These are phyloP conservation scores for Drechslera avenae DNA, from an alignment of 2,329 filamentous ascomycete species.

Conservation along the genomic window DNA sequence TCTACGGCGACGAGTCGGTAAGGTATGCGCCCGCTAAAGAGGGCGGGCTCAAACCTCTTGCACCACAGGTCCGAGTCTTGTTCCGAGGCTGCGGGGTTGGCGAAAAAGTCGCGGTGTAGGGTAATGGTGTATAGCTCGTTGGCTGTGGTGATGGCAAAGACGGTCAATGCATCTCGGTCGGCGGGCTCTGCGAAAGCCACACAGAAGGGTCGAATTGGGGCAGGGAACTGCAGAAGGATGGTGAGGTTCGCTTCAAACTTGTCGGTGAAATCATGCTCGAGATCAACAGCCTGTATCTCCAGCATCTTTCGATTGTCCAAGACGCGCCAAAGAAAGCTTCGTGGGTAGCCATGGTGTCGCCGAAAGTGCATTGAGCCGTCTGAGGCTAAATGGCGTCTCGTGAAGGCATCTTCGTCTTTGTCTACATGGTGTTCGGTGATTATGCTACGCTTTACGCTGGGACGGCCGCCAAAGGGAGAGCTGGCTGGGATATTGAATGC, in stretches of 20 bases:
- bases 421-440: conserved; percentile 48
- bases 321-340: conserved; percentile 89
- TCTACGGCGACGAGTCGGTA: conserved; percentile 80
- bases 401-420: conserved; percentile 75
- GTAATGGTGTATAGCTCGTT: conserved; percentile 82
- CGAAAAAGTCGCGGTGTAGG: conserved; percentile 82
- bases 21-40: conserved; percentile 76
- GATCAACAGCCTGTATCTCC: conserved; percentile 81
- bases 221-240: conserved; percentile 77
- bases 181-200: conserved; percentile 81
- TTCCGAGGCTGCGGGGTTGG: conserved; percentile 70
- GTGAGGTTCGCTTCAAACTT: conserved; percentile 72
- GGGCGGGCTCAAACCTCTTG: conserved; percentile 73
- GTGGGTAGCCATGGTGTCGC: conserved; percentile 73
- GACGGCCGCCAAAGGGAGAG: conserved; percentile 40
- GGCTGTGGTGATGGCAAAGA: conserved; percentile 79
- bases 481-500: conserved; percentile 59
- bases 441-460: conserved; percentile 41
- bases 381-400: conserved; percentile 70
- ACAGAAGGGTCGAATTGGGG: conserved; percentile 74
- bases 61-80: conserved; percentile 76
- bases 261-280: conserved; percentile 70
- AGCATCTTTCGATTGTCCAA: conserved; percentile 79
- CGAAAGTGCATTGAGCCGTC: conserved; percentile 87
- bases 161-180: conserved; percentile 76